These are phyloP conservation scores for Camelina neglecta DNA, from an alignment of 345 rosid genomes.

Conservation along the genomic window DNA sequence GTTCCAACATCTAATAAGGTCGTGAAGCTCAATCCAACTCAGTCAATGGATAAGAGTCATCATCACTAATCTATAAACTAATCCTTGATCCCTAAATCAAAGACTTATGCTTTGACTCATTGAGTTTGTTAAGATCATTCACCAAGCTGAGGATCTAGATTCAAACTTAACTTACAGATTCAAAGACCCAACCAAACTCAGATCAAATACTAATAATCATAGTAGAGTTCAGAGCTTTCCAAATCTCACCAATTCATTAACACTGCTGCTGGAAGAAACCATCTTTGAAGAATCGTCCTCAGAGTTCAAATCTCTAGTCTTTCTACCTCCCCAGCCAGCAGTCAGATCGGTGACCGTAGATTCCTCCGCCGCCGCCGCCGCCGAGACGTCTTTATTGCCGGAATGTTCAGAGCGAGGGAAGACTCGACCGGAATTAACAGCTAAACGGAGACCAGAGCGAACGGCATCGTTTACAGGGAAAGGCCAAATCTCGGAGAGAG, in stretches of 20 bases:
- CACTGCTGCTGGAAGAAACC: constrained; percentile 80
- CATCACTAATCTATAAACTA: constrained; percentile 29
- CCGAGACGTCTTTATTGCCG: constrained; percentile 55
- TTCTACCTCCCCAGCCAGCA: constrained; percentile 65
- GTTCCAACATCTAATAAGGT: constrained; percentile 15
- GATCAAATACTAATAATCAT: too few relatives aligned
- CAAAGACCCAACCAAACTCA: constrained; percentile 1
- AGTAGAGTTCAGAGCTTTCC: background rate
- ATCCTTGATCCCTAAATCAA: constrained; percentile 21
- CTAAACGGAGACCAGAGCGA: constrained; percentile 62
- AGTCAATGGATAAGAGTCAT: constrained; percentile 32
- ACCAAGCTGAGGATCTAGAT: constrained; percentile 30
- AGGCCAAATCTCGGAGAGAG: constrained; percentile 92
- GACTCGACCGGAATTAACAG: constrained; percentile 51
- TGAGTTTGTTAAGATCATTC: background rate
- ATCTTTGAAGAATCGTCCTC: constrained; percentile 76
- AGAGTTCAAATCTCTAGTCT: constrained; percentile 70
- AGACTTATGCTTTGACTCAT: constrained; percentile 21
- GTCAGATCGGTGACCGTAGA: constrained; percentile 83
- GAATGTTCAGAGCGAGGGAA: constrained; percentile 32
- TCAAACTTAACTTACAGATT: constrained; percentile 29
- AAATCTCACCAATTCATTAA: constrained; percentile 69
- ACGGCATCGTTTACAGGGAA: constrained; percentile 57
- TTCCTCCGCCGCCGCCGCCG: constrained; percentile 53
- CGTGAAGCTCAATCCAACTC: constrained; percentile 28